A percentile compares a stretch with the other conserved stretches of the same genome.
phyloP scores from a whole-genome alignment of 129 eudicot genomes.

The Oenanthe sinensis region DNA sequence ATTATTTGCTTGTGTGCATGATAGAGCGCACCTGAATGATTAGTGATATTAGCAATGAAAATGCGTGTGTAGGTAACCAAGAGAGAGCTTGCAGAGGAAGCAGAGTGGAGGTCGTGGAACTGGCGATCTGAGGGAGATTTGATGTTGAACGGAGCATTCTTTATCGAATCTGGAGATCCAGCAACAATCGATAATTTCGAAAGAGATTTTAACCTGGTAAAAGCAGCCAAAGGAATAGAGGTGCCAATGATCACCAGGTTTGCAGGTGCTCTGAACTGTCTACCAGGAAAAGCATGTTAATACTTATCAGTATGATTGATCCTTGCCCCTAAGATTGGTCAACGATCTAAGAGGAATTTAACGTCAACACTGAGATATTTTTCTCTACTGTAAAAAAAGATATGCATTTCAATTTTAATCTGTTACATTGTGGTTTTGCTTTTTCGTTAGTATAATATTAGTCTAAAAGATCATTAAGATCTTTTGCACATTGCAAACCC shows the following conservation, averaged over 20 bases:
- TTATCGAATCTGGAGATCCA: slow-evolving; percentile 60
- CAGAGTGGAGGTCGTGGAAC: slow-evolving; percentile 64
- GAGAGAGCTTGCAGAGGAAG: slow-evolving; percentile 36
- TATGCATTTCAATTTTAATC: not conserved
- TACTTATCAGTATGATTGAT: not conserved
- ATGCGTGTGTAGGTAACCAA: slow-evolving; percentile 41
- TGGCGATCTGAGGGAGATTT: slow-evolving; percentile 91
- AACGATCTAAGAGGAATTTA: not conserved
- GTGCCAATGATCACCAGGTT: slow-evolving; percentile 41
- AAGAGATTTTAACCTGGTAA: slow-evolving; percentile 17
- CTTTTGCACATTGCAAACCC: no score
- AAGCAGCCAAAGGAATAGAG: slow-evolving; percentile 30
- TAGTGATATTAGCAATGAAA: no score
- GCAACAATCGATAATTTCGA: slow-evolving; percentile 20
- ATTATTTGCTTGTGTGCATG: not conserved
- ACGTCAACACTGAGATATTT: not conserved
- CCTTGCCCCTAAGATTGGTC: not conserved
- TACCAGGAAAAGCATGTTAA: slow-evolving; percentile 44
- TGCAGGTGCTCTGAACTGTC: slow-evolving; percentile 52
- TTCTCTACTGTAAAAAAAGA: not conserved
- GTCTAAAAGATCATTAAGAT: not conserved
- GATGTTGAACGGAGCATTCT: slow-evolving; percentile 71
- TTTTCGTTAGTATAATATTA: not conserved
- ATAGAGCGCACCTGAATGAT: not conserved
- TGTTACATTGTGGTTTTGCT: not conserved